phyloP scores from a whole-genome alignment of 1,139 yeast species.

The Kluyveromyces sp. region DNA sequence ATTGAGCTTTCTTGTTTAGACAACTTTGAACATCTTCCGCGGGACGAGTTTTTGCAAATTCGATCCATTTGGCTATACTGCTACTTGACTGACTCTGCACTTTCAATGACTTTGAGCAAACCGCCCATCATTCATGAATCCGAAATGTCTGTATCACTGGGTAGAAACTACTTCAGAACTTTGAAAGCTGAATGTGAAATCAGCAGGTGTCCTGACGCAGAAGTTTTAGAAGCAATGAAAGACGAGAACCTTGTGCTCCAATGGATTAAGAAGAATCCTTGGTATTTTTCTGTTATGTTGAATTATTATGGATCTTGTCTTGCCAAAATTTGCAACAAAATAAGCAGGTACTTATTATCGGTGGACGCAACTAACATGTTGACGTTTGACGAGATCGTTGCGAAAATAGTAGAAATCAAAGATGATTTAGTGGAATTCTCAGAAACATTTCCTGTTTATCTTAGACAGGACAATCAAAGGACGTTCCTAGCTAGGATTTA shows the following conservation, averaged over 20 bases:
- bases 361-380: constrained; percentile 14
- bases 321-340: constrained; percentile 15
- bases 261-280: constrained; percentile 16
- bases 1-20: constrained; percentile 18
- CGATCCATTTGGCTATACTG: constrained; percentile 27
- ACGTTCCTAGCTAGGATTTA: constrained; percentile 20
- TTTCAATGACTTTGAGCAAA: constrained; percentile 20
- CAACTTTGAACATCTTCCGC: constrained; percentile 13
- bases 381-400: constrained; percentile 22
- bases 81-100: constrained; percentile 19
- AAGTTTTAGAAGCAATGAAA: constrained; percentile 14
- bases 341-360: constrained; percentile 20
- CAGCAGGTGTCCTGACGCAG: constrained; percentile 11
- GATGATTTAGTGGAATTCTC: constrained; percentile 21
- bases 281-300: constrained; percentile 19
- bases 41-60: constrained; percentile 15
- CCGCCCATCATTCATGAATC: constrained; percentile 20
- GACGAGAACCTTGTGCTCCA: constrained; percentile 18
- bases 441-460: constrained; percentile 20
- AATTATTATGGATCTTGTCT: constrained; percentile 20
- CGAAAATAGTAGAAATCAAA: constrained; percentile 16
- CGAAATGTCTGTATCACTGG: constrained; percentile 21
- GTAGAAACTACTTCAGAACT: constrained; percentile 16
- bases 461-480: constrained; percentile 20
- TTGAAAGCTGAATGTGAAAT: constrained; percentile 11